Evolutionary conservation across 495 filamentous ascomycete species (phyloP).

Genomic region (Aspergillus heteromorphus): DNA sequence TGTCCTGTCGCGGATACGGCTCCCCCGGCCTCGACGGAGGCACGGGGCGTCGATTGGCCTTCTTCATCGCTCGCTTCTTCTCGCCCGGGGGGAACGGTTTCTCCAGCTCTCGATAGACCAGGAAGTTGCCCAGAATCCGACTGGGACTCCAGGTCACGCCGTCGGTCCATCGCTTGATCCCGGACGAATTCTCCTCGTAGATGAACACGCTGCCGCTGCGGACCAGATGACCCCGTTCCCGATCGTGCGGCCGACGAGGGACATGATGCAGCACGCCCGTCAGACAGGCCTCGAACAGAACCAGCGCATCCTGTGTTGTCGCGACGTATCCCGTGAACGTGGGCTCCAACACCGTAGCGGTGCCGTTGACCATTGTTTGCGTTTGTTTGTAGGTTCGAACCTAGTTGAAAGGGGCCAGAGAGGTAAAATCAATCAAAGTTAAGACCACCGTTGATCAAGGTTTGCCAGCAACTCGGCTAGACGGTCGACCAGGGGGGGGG

Average conservation of each 20-base stretch:
- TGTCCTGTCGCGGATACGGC: constrained; percentile 47
- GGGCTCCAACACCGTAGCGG: constrained; percentile 43
- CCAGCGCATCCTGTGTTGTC: constrained; percentile 68
- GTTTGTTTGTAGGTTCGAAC: constrained; percentile 19
- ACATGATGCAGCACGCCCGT: constrained; percentile 64
- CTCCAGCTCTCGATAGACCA: constrained; percentile 83
- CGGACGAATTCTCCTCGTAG: constrained; percentile 82
- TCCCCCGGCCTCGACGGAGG: constrained; percentile 43
- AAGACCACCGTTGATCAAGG: constrained; percentile 16
- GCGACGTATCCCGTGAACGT: constrained; percentile 64
- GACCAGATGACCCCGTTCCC: constrained; percentile 68
- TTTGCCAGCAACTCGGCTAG: constrained; percentile 10
- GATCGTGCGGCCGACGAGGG: constrained; percentile 77
- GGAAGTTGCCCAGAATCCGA: constrained; percentile 80
- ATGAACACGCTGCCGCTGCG: constrained; percentile 82
- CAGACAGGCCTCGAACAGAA: constrained; percentile 72
- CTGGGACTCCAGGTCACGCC: constrained; percentile 86
- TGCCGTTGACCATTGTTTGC: constrained; percentile 42
- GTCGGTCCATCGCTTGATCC: constrained; percentile 93
- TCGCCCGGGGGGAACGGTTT: constrained; percentile 79
- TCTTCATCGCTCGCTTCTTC: constrained; percentile 83
- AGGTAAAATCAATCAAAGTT: constrained; percentile 20
- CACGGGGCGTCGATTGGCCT: constrained; percentile 43
- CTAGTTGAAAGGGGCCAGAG: constrained; percentile 14
- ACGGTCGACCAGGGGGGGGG: neutral